A percentile compares a stretch with the other conserved stretches of the same genome.
Conservation (phyloP, 2,329 filamentous ascomycete species). For the Parascedosporium putredinis region DNA sequence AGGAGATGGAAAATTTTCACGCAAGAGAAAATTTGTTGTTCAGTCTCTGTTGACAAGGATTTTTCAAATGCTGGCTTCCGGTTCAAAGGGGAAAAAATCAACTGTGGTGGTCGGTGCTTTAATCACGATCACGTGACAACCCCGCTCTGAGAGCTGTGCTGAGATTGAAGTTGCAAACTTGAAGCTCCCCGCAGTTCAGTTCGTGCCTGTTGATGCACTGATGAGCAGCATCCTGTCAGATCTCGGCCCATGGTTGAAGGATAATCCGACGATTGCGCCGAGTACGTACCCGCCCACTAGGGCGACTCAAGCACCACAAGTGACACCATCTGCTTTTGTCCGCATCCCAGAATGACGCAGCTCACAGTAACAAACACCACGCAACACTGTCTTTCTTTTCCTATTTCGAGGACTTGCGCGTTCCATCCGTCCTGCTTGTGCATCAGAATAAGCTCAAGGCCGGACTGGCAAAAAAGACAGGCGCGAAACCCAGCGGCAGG, state of each 20-base stretch:
- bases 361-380: not conserved
- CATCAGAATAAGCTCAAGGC: not conserved
- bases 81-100: slow-evolving; percentile 17
- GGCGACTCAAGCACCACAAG: not conserved
- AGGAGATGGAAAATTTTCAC: slow-evolving; percentile 8
- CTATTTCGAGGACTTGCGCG: too few relatives aligned
- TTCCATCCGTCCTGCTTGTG: too few relatives aligned
- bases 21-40: slow-evolving; percentile 11
- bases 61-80: slow-evolving; percentile 7
- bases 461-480: not conserved
- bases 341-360: not conserved
- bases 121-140: slow-evolving; percentile 13
- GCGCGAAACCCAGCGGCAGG: not conserved
- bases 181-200: not conserved
- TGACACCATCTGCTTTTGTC: not conserved
- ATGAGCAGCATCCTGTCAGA: too few relatives aligned
- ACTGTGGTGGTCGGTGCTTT: slow-evolving; percentile 12
- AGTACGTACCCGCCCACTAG: not conserved
- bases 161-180: too few relatives aligned
- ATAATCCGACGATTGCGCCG: not conserved
- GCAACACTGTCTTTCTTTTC: not conserved
- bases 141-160: too few relatives aligned
- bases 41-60: slow-evolving; percentile 10
- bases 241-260: not conserved
- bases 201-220: not conserved